phyloP scores from a whole-genome alignment of 73 alveolate species.

The Symbiodinium pilosum region DNA sequence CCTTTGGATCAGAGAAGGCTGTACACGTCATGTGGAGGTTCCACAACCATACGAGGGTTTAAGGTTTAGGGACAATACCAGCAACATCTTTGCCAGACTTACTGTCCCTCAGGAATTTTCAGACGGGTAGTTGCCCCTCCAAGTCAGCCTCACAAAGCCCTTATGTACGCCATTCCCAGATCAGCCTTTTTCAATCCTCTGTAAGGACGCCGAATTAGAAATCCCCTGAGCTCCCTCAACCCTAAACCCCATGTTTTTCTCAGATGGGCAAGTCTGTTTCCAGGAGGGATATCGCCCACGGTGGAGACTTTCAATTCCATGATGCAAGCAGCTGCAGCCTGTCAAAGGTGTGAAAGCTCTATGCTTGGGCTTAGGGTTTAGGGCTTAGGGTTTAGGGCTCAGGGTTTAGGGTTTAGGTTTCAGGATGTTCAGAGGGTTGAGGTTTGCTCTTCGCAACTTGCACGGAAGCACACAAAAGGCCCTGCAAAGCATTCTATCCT shows the following conservation, averaged over 20 bases:
- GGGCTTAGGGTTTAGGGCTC: neutral
- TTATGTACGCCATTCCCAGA: too few relatives aligned
- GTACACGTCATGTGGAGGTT: too few relatives aligned
- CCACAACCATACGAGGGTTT: too few relatives aligned
- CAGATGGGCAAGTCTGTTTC: neutral
- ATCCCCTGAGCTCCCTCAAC: neutral
- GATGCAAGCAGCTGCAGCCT: neutral
- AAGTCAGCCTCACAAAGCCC: too few relatives aligned
- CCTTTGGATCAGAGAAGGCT: too few relatives aligned
- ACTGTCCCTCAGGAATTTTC: neutral
- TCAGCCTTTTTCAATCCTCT: neutral
- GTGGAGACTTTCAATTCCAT: neutral
- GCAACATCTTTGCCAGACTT: too few relatives aligned
- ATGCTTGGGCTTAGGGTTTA: neutral
- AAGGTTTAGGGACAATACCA: too few relatives aligned
- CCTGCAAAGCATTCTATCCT: too few relatives aligned
- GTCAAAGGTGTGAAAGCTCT: too few relatives aligned
- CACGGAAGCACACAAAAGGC: too few relatives aligned
- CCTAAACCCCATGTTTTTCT: neutral
- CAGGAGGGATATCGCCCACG: neutral
- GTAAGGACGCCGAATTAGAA: neutral
- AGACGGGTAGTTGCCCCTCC: neutral
- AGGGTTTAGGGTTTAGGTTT: neutral
- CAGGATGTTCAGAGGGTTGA: neutral
- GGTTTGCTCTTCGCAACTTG: too few relatives aligned